Evolutionary conservation across 192 early-diverging fungal genomes (phyloP), one percentile per base, ranked within the genome.

Genomic region (Podila horticola): DNA sequence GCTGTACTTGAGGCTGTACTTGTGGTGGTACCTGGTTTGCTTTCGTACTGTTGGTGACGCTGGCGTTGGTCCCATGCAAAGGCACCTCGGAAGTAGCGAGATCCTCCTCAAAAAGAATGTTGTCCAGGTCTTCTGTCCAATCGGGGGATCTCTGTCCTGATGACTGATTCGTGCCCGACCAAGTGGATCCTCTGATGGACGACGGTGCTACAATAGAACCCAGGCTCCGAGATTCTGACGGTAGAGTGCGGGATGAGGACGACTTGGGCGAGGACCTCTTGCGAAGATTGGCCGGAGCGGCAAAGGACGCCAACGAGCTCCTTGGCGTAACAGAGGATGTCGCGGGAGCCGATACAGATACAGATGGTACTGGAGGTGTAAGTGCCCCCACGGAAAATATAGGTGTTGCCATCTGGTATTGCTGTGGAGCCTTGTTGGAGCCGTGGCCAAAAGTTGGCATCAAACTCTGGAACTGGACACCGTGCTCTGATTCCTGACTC

Each of bases 401-500:
- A 0, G 52, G 52, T 12, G 52, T 45, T 45, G 41, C 41, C 15
- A 17, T 55, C 52, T 55, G 52, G 8, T n/a, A n/a, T 22, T 10
- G 24, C 5, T 55, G n/a, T 55, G 52, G 52, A 24, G 52, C 24
- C 6, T 26, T 55, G 13, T 31, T 65, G 11, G 62, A 15, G 51
- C 22, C 62, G n/a, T 55, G 52, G n/a, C 74, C 30, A 17, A 71
- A 24, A 17, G 75, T 45, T 29, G 36, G 75, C 17, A 45, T 69
- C 31, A 79, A 26, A 28, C 75, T 79, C 48, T 79, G 75, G 28
- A 79, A 79, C 48, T 71, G 64, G 13, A 71, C 28, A 11, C 59
- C 59, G 3, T 61, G 28, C 30, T 61, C 17, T 17, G 59, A 61
- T 26, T 60, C 75, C 30, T 66, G 62, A 55, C 17, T 24, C 3